These are phyloP conservation scores for Zopfia rhizophila DNA, from an alignment of 2,329 filamentous ascomycete genomes.

Conservation along the genomic window DNA sequence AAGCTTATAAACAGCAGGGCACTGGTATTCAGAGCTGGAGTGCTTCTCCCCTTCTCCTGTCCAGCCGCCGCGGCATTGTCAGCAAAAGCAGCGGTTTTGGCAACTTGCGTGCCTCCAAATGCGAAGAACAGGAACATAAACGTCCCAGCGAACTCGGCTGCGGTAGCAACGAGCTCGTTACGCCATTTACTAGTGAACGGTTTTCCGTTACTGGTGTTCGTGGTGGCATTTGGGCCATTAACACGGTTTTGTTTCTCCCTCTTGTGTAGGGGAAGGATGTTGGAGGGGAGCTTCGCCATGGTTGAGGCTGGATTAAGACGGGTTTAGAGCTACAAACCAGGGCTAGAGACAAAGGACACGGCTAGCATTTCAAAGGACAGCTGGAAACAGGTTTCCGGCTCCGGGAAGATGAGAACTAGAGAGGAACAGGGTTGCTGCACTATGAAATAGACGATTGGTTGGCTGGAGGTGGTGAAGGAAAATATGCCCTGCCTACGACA, in stretches of 20 bases:
- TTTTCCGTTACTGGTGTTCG: background rate
- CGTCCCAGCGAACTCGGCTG: slow-evolving; percentile 52
- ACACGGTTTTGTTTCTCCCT: slow-evolving; percentile 1
- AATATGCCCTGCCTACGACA: slow-evolving; percentile 10
- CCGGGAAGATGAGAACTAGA: background rate
- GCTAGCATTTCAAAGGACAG: slow-evolving; percentile 3
- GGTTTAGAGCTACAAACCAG: background rate
- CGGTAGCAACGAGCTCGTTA: slow-evolving; percentile 48
- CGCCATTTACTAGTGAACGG: slow-evolving; percentile 34
- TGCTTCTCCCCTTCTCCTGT: slow-evolving; percentile 35
- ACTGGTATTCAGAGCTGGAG: slow-evolving; percentile 42
- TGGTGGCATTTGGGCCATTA: slow-evolving; percentile 5
- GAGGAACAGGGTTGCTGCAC: too few relatives aligned
- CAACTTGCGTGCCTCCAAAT: slow-evolving; percentile 51
- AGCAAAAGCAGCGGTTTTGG: slow-evolving; percentile 42
- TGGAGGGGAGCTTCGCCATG: slow-evolving; percentile 5
- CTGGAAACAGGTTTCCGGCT: slow-evolving; percentile 1
- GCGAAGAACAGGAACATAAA: slow-evolving; percentile 56
- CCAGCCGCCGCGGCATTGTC: slow-evolving; percentile 33
- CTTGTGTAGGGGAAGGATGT: slow-evolving; percentile 16
- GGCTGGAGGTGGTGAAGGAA: too few relatives aligned
- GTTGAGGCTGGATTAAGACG: background rate
- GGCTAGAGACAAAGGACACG: background rate
- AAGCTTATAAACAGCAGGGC: slow-evolving; percentile 50
- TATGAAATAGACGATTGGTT: too few relatives aligned